Conservation (phyloP, 2,329 filamentous ascomycete genomes). For the Penicillium olsonii region DNA sequence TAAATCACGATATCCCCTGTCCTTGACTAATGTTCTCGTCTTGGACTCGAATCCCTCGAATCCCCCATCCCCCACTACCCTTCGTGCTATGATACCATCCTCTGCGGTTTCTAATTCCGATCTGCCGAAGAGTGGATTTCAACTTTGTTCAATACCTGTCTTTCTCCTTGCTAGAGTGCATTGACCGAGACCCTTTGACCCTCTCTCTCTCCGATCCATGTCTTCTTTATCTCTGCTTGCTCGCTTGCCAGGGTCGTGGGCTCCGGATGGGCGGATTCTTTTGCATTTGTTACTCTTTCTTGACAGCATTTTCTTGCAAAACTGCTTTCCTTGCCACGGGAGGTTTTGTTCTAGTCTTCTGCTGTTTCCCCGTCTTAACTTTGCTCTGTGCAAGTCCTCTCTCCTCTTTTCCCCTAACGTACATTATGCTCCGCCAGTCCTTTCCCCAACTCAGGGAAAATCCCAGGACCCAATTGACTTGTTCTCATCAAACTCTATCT, state of each 20-base stretch:
- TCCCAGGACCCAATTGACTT: neutral
- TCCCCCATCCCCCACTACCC: constrained; percentile 21
- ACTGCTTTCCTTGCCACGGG: constrained; percentile 13
- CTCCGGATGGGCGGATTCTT: constrained; percentile 16
- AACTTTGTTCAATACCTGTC: constrained; percentile 23
- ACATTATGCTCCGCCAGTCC: constrained; percentile 17
- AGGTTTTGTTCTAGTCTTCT: constrained; percentile 20
- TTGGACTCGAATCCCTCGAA: constrained; percentile 25
- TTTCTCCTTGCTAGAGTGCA: constrained; percentile 26
- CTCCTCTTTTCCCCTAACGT: constrained; percentile 16
- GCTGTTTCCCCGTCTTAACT: constrained; percentile 15
- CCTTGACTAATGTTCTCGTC: constrained; percentile 34
- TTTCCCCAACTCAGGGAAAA: constrained; percentile 1
- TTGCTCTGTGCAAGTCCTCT: constrained; percentile 9
- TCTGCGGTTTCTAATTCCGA: constrained; percentile 30
- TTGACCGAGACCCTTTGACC: constrained; percentile 14
- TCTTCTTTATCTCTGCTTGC: constrained; percentile 9
- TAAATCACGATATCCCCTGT: constrained; percentile 37
- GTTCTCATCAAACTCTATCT: neutral
- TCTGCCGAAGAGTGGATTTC: constrained; percentile 33
- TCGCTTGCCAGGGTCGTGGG: constrained; percentile 11
- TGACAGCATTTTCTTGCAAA: constrained; percentile 20
- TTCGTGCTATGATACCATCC: constrained; percentile 40
- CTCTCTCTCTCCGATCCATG: constrained; percentile 15
- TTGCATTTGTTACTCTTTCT: constrained; percentile 10